Percentiles rank a stretch among this genome's conserved stretches.
phyloP scores from a whole-genome alignment of 2,329 filamentous ascomycete species.

The Trichoderma aggressivum region DNA sequence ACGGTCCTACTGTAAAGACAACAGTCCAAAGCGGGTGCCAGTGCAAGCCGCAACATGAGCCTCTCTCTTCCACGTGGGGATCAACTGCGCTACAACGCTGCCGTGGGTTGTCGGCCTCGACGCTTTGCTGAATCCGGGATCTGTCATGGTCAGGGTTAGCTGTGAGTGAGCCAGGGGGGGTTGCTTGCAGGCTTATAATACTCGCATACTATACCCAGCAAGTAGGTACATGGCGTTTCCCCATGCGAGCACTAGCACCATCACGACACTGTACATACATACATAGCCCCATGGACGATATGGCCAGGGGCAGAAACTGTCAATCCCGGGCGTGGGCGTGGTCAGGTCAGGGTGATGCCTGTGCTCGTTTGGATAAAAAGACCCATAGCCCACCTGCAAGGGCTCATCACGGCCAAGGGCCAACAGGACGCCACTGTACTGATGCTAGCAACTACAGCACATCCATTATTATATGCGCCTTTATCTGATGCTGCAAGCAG shows the following conservation, averaged over 20 bases:
- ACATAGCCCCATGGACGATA: neutral
- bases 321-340: neutral
- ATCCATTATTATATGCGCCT: neutral
- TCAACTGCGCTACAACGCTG: slow-evolving; percentile 13
- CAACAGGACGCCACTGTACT: neutral
- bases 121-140: slow-evolving; percentile 8
- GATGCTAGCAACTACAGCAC: neutral
- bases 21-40: neutral
- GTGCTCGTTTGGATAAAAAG: slow-evolving; percentile 14
- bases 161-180: neutral
- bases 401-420: neutral
- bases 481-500: neutral
- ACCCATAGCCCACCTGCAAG: slow-evolving; percentile 6
- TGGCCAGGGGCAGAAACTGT: neutral
- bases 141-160: neutral
- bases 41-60: neutral
- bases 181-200: neutral
- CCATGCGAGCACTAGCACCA: neutral
- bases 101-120: neutral
- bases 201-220: neutral
- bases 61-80: slow-evolving; percentile 8
- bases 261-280: neutral
- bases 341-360: slow-evolving; percentile 4
- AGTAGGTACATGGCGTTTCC: neutral
- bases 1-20: neutral